Evolutionary conservation across 1,284 basidiomycete genomes (phyloP).

Genomic region (Ustilago loliicola): DNA sequence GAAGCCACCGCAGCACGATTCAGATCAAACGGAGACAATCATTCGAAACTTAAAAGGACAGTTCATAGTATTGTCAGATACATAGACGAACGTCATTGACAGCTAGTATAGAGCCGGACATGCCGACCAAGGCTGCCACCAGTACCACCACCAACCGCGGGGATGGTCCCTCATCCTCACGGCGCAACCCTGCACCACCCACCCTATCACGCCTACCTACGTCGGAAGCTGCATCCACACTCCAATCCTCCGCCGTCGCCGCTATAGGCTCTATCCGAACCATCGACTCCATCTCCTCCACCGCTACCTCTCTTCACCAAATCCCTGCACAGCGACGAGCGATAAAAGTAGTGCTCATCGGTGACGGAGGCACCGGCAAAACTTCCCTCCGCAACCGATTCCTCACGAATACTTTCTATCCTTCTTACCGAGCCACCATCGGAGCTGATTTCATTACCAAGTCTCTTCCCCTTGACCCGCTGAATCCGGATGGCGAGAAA

Average conservation of each 20-base stretch:
- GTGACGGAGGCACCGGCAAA: constrained; percentile 58
- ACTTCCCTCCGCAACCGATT: constrained; percentile 58
- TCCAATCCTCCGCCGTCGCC: constrained; percentile 34
- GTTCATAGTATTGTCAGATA: too few species aligned
- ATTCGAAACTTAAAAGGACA: neutral
- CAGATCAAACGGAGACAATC: neutral
- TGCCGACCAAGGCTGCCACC: constrained; percentile 10
- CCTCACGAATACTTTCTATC: constrained; percentile 46
- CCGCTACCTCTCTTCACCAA: constrained; percentile 27
- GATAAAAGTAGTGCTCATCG: constrained; percentile 65
- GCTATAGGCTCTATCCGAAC: constrained; percentile 29
- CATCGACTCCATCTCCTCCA: constrained; percentile 26
- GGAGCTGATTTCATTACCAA: constrained; percentile 65
- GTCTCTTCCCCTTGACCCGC: constrained; percentile 33
- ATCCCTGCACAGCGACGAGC: constrained; percentile 36
- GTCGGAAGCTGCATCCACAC: constrained; percentile 12
- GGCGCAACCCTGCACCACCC: neutral
- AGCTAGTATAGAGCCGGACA: too few species aligned
- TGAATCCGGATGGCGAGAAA: constrained; percentile 33
- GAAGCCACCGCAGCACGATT: neutral
- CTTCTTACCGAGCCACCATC: constrained; percentile 60
- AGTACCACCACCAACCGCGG: neutral
- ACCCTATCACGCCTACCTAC: constrained; percentile 23
- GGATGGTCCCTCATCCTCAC: constrained; percentile 10
- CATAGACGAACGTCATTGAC: neutral